phyloP scores from a whole-genome alignment of 2,329 filamentous ascomycete genomes.

The Exophiala aquamarina region DNA sequence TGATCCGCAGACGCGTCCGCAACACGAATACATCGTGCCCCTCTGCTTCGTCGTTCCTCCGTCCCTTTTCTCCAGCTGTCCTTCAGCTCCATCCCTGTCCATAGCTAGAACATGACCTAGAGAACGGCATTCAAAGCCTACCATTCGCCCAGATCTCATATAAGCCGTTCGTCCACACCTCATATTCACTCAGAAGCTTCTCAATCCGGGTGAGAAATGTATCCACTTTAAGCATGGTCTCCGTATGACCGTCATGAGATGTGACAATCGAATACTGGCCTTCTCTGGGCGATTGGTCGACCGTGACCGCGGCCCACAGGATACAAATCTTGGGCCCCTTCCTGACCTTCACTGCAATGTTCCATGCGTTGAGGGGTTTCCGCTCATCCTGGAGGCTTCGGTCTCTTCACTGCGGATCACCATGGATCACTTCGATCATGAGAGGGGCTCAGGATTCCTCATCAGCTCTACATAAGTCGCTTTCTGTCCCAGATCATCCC shows the following conservation, averaged over 20 bases:
- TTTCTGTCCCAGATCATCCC: not conserved
- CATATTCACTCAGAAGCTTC: not conserved
- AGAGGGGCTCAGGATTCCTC: constrained; percentile 14
- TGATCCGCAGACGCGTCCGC: too few species aligned
- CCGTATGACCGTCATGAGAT: constrained; percentile 27
- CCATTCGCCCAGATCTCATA: constrained; percentile 4
- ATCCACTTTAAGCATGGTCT: constrained; percentile 17
- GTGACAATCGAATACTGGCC: constrained; percentile 8
- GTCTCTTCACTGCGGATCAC: not conserved
- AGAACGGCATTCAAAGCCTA: not conserved
- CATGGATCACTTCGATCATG: constrained; percentile 6
- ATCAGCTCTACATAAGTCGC: constrained; percentile 17
- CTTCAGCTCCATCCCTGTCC: constrained; percentile 9
- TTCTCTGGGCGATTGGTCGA: constrained; percentile 10
- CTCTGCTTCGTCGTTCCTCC: not conserved
- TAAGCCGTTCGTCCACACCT: constrained; percentile 20
- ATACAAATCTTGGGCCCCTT: constrained; percentile 11
- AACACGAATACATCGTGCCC: not conserved
- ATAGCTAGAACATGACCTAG: not conserved
- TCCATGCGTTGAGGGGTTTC: constrained; percentile 23
- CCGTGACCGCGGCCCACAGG: constrained; percentile 10
- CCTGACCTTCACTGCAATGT: not conserved
- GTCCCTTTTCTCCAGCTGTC: not conserved
- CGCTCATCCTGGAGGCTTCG: constrained; percentile 24
- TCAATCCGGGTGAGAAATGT: not conserved